phyloP scores from a whole-genome alignment of 257 asterid species.

The Penstemon eatonii region DNA sequence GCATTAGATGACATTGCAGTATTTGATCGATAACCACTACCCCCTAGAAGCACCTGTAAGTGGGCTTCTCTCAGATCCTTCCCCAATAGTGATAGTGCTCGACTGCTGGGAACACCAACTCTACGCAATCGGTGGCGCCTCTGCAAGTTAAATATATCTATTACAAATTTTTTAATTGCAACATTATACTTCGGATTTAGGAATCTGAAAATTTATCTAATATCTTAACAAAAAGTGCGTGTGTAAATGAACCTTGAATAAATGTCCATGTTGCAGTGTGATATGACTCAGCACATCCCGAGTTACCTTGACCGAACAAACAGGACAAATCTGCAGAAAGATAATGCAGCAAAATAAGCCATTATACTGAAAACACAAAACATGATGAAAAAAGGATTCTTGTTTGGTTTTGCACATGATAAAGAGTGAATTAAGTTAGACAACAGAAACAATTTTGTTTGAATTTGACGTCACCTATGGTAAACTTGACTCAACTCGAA shows the following conservation, averaged over 20 bases:
- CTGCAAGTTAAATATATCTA: constrained; percentile 61
- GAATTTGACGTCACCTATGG: too few relatives aligned
- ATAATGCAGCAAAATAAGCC: constrained; percentile 16
- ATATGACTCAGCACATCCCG: constrained; percentile 73
- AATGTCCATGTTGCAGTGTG: constrained; percentile 75
- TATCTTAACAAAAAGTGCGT: constrained; percentile 28
- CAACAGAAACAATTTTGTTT: too few relatives aligned
- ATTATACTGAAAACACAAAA: not conserved
- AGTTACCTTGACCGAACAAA: constrained; percentile 73
- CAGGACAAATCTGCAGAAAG: constrained; percentile 70
- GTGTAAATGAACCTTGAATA: constrained; percentile 59
- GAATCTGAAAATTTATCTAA: not conserved
- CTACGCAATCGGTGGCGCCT: constrained; percentile 69
- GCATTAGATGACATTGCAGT: constrained; percentile 46
- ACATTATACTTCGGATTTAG: not conserved
- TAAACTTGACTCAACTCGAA: not conserved
- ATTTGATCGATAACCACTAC: constrained; percentile 55
- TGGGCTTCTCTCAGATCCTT: constrained; percentile 90
- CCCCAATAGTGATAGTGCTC: constrained; percentile 70
- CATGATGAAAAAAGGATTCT: not conserved
- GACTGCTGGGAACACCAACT: constrained; percentile 67
- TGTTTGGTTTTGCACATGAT: too few relatives aligned
- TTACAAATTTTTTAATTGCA: not conserved
- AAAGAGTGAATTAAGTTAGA: too few relatives aligned
- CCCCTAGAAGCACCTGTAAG: constrained; percentile 77